Evolutionary conservation across 176 grass and related monocot species (phyloP), one percentile per base, ranked within the genome.

Genomic region (Cenchrus purpureus): DNA sequence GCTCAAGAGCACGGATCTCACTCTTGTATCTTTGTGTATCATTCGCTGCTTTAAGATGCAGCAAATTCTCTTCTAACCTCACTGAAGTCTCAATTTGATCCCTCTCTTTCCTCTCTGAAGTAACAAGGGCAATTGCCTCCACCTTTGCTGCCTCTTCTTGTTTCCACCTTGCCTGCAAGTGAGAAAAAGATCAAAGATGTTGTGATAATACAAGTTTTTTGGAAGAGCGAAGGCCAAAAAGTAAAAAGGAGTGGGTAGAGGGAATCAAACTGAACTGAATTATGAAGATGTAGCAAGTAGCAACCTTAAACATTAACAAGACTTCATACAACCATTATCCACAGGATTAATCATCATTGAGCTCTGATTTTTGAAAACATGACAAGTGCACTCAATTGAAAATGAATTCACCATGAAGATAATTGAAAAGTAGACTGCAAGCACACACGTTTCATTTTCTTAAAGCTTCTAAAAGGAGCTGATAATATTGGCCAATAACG

Each of bases 31-130:
- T 86, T 59, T 95, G 92, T 19, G 73, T 83, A 51, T 95, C 88
- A 16, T 97, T 97, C 46, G 92, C 92, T 59, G 92, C 88, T 91
- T 93, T 91, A 44, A 97, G 69, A 64, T 91, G 79, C 70, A 95
- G 71, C 29, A 80, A 78, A 72, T 97, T 97, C 90, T 97, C 95
- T 68, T 90, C 85, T 0, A 92, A 94, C 82, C 88, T 97, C 78
- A 88, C 69, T 16, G 85, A 59, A 17, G 85, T 95, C 50, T 97
- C 95, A 28, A 97, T 89, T 46, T 86, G 86, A 29, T 91, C 90
- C 54, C 90, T 80, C 70, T 97, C 90, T 76, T 91, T 91, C 75
- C 74, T 97, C 77, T 86, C 84, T 66, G 84, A 87, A 59, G 66
- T 88, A 65, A 86, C 89, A 79, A 45, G 74, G 10, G 86, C 74